Base-by-base conservation (phyloP, 1,284 basidiomycete genomes). In the Polyporus tsugae region DNA sequence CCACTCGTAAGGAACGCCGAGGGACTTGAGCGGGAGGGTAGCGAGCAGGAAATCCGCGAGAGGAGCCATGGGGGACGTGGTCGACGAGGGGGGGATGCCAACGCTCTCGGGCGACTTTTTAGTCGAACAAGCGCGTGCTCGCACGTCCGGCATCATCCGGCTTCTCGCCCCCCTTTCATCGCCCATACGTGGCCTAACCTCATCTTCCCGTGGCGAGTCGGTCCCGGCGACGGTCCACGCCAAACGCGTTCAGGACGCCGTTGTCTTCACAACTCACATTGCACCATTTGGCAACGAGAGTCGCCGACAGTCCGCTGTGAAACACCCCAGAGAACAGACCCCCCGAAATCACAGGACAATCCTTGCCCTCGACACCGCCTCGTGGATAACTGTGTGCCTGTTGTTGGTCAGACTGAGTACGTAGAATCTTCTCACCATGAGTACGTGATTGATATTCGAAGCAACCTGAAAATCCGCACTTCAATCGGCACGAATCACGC, bases 11-110 rank as follows among this genome's bases (percentile, higher is more conserved):
- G 94, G 93, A 11, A 72, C 52, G 19, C 60, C 60, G 67, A 94
- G 83, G 65, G 84, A 81, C 74, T 84, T 80, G 68, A 82, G 73
- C 66, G 89, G 88, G 74, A 87, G 80, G 78, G 85, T 73, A 53
- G 84, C 78, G 76, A 91, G 83, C 73, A 94, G 82, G 76, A 91
- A 82, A 80, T 93, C 90, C 76, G 94, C 91, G 81, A 95, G 74
- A 70, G 86, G 84, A 77, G 87, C 84, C 92, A 93, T 93, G 82
- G 79, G 77, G 71, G 75, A 73, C 59, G 73, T 65, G 76, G 71
- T 72, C 74, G 73, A 75, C 65, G 68, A 71, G 63, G 70, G 70
- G 66, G 71, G 66, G 38, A 62, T 65, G 73, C 71, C 74, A 70
- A 72, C 65, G 61, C 62, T 67, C 70, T 75, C 75, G 71, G 60